A percentile compares a stretch with the other conserved stretches of the same genome.
These are phyloP conservation scores for Thalassiosira sp. DNA, from an alignment of 352 stramenopile genomes.

Conservation along the genomic window DNA sequence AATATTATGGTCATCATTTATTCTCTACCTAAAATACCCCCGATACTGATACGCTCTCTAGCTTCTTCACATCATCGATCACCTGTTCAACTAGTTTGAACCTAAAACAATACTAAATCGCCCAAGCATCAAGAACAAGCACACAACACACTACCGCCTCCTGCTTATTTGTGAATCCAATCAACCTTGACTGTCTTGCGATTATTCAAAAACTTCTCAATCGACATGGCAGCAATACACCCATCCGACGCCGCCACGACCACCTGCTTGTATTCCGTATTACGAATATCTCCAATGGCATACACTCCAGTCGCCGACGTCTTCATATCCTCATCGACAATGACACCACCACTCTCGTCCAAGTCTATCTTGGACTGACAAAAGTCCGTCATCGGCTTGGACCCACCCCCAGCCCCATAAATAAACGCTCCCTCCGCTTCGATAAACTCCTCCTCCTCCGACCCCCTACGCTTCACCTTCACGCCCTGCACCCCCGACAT, in stretches of 20 bases:
- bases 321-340: slow-evolving; percentile 67
- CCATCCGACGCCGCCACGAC: slow-evolving; percentile 65
- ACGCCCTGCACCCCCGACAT: slow-evolving; percentile 56
- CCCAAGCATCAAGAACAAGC: too few relatives aligned
- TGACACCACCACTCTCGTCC: slow-evolving; percentile 60
- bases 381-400: slow-evolving; percentile 76
- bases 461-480: slow-evolving; percentile 23
- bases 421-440: slow-evolving; percentile 68
- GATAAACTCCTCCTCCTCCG: slow-evolving; percentile 40
- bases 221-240: slow-evolving; percentile 69
- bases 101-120: too few relatives aligned
- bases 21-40: too few relatives aligned
- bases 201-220: slow-evolving; percentile 70
- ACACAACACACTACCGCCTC: too few relatives aligned
- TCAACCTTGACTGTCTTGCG: slow-evolving; percentile 70
- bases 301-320: slow-evolving; percentile 56
- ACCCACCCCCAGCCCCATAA: slow-evolving; percentile 62
- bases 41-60: too few relatives aligned
- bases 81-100: too few relatives aligned
- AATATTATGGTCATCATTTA: too few relatives aligned
- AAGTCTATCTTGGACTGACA: slow-evolving; percentile 49
- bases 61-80: too few relatives aligned
- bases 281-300: slow-evolving; percentile 71
- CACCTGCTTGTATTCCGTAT: slow-evolving; percentile 73
- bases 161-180: slow-evolving; percentile 69